A percentile compares a stretch with the other conserved stretches of the same genome.
Evolutionary conservation across 768 basidiomycete species (phyloP).

Genomic region (Termitomyces heimii): DNA sequence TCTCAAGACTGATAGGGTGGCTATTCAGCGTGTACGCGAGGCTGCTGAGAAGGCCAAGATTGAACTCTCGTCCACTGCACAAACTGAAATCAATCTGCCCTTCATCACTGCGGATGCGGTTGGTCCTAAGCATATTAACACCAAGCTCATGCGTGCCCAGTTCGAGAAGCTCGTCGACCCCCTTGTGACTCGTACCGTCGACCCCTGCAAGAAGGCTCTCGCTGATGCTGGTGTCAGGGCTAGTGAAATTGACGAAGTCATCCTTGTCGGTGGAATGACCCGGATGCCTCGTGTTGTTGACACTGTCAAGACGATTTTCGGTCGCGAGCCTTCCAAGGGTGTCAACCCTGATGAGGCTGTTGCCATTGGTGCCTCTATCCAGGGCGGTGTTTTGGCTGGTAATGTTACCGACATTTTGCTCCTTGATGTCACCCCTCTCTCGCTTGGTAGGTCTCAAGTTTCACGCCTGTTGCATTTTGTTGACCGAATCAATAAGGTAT

Average conservation of each 20-base stretch:
- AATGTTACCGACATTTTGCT: conserved; percentile 95
- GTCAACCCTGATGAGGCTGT: conserved; percentile 99
- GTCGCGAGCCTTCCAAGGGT: conserved; percentile 96
- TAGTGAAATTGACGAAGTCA: conserved; percentile 91
- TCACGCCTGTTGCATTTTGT: background rate
- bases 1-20: conserved; percentile 85
- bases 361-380: conserved; percentile 96
- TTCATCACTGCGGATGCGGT: conserved; percentile 96
- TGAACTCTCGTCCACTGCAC: conserved; percentile 88
- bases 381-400: conserved; percentile 96
- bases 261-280: conserved; percentile 97
- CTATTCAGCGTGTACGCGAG: conserved; percentile 97
- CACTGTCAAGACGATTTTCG: conserved; percentile 91
- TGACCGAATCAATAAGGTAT: conserved; percentile 43
- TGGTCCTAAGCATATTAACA: conserved; percentile 97
- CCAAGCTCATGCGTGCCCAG: conserved; percentile 80
- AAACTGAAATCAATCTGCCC: conserved; percentile 96
- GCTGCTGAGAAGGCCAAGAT: conserved; percentile 99
- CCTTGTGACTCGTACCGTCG: conserved; percentile 84
- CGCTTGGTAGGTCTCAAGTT: conserved; percentile 60
- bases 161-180: conserved; percentile 83
- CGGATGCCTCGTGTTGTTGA: conserved; percentile 96
- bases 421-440: conserved; percentile 93
- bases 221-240: conserved; percentile 89
- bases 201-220: conserved; percentile 98